Conservation (phyloP, 2,329 filamentous ascomycete species). For the Trichoderma sp. region DNA sequence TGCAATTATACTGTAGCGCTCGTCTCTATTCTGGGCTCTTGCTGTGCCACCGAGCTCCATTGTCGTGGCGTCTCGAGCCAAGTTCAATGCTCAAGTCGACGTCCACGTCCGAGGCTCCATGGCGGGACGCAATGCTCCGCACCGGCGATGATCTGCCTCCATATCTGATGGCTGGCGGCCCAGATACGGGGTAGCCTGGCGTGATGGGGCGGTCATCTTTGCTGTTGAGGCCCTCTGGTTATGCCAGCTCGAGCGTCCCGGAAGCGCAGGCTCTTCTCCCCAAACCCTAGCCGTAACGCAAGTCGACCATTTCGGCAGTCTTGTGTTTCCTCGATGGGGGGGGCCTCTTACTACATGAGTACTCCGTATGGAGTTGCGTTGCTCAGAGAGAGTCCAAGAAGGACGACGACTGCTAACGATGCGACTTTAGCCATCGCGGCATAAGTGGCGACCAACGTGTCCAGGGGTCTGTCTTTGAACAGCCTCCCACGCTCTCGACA, state of each 20-base stretch:
- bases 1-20: slow-evolving; percentile 10
- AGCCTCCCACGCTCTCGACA: not conserved
- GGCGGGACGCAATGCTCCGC: slow-evolving; percentile 17
- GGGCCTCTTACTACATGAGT: not conserved
- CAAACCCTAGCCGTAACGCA: slow-evolving; percentile 8
- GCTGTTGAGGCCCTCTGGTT: not conserved
- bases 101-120: slow-evolving; percentile 7
- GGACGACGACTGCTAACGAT: slow-evolving; percentile 1
- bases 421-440: slow-evolving; percentile 7
- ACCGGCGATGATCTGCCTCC: slow-evolving; percentile 19
- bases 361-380: not conserved
- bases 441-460: not conserved
- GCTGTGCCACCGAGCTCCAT: not conserved
- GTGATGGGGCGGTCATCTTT: not conserved
- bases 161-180: slow-evolving; percentile 14
- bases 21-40: not conserved
- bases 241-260: slow-evolving; percentile 4
- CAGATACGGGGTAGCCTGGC: slow-evolving; percentile 17
- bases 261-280: slow-evolving; percentile 11
- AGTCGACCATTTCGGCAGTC: slow-evolving; percentile 17
- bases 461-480: not conserved
- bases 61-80: not conserved
- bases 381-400: not conserved
- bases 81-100: not conserved
- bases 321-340: not conserved